Evolutionary conservation across 2,329 filamentous ascomycete species (phyloP).

Genomic region (Colletotrichum chrysophilum): DNA sequence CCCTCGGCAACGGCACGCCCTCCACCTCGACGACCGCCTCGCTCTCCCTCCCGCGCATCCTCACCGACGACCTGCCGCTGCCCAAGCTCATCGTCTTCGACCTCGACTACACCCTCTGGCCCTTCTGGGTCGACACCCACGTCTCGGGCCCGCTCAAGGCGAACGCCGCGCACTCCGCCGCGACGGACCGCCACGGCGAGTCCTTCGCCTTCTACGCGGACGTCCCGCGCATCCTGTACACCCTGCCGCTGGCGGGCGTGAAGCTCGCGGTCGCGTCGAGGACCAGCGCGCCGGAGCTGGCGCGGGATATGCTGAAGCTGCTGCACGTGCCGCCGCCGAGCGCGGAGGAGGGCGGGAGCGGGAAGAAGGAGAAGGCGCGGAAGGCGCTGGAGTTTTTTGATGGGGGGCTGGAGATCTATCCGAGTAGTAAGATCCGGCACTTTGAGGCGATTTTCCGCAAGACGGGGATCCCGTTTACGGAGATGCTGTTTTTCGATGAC

Average conservation of each 20-base stretch:
- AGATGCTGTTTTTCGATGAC: slow-evolving; percentile 97
- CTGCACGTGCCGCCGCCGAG: slow-evolving; percentile 61
- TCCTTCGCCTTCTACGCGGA: slow-evolving; percentile 73
- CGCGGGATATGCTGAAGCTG: slow-evolving; percentile 78
- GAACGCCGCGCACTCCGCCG: slow-evolving; percentile 44
- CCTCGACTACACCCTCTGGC: slow-evolving; percentile 98
- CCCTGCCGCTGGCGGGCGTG: slow-evolving; percentile 54
- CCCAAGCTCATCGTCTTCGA: slow-evolving; percentile 91
- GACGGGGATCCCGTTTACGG: slow-evolving; percentile 74
- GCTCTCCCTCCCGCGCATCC: slow-evolving; percentile 42
- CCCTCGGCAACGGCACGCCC: slow-evolving; percentile 23
- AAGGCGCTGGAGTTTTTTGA: slow-evolving; percentile 65
- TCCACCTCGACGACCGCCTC: slow-evolving; percentile 26
- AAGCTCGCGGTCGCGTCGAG: slow-evolving; percentile 78
- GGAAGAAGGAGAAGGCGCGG: slow-evolving; percentile 37
- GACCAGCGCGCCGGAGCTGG: slow-evolving; percentile 80
- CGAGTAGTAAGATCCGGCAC: slow-evolving; percentile 83
- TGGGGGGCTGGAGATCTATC: slow-evolving; percentile 69
- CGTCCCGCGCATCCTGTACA: slow-evolving; percentile 70
- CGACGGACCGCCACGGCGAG: slow-evolving; percentile 65
- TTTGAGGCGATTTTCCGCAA: slow-evolving; percentile 76
- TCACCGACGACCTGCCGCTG: slow-evolving; percentile 68
- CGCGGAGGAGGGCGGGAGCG: slow-evolving; percentile 19
- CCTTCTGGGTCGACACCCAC: slow-evolving; percentile 97
- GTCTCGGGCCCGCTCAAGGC: slow-evolving; percentile 74